phyloP scores from a whole-genome alignment of 345 rosid species.

The Hibiscus trionum region DNA sequence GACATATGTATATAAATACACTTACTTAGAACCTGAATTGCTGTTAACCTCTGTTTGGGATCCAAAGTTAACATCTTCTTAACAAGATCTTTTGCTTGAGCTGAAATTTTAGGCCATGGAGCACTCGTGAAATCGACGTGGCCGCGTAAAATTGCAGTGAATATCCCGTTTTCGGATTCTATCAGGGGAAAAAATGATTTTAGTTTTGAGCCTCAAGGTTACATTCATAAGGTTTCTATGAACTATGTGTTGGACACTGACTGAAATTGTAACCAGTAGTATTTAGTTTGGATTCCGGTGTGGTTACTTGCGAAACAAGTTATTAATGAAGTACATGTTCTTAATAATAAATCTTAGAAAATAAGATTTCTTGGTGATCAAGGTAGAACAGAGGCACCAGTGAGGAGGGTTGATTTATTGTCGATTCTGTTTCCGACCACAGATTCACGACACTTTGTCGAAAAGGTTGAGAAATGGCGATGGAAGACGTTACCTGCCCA shows the following conservation, averaged over 20 bases:
- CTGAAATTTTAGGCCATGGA: constrained; percentile 93
- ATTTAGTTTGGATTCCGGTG: background rate
- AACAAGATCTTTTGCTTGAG: constrained; percentile 85
- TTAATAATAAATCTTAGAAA: too few relatives aligned
- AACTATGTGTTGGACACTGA: too few relatives aligned
- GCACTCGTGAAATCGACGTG: constrained; percentile 75
- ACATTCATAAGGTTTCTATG: too few relatives aligned
- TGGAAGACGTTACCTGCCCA: constrained; percentile 61
- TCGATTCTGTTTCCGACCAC: too few relatives aligned
- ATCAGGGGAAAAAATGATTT: background rate
- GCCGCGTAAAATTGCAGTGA: constrained; percentile 80
- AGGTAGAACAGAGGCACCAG: too few relatives aligned
- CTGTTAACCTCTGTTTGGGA: constrained; percentile 82
- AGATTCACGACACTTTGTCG: too few relatives aligned
- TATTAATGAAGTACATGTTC: background rate
- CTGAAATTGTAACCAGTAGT: too few relatives aligned
- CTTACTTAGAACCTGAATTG: constrained; percentile 79
- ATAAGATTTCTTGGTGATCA: background rate
- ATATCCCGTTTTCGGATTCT: constrained; percentile 94
- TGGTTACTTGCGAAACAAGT: background rate
- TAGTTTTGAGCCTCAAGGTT: background rate
- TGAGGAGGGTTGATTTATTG: too few relatives aligned
- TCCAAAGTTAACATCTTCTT: constrained; percentile 84
- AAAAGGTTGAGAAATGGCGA: too few relatives aligned
- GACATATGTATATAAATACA: background rate